These are phyloP conservation scores for Apiospora malaysiana DNA, from an alignment of 2,329 filamentous ascomycete genomes.

Conservation along the genomic window DNA sequence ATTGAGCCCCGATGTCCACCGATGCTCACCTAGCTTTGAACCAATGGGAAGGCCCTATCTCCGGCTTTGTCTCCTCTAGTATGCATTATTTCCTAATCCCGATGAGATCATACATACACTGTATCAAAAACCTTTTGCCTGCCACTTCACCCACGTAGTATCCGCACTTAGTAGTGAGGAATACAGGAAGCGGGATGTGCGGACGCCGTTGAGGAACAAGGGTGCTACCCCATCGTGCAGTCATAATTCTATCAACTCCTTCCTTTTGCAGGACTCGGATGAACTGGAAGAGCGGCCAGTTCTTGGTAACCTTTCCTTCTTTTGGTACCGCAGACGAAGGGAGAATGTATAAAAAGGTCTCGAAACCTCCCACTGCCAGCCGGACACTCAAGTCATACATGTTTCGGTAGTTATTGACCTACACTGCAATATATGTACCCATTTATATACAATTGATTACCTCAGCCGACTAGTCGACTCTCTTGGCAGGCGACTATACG, in stretches of 20 bases:
- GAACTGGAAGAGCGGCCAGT: not conserved
- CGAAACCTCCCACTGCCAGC: not conserved
- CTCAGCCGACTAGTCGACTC: not conserved
- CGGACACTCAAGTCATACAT: not conserved
- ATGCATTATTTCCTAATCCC: not conserved
- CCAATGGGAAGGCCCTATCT: not conserved
- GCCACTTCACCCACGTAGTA: not conserved
- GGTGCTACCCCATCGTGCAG: not conserved
- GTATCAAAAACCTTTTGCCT: not conserved
- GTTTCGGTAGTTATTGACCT: not conserved
- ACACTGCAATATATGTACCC: not conserved
- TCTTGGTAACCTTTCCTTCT: not conserved
- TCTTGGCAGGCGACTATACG: not conserved
- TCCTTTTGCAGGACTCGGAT: not conserved
- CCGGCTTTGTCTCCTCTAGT: not conserved
- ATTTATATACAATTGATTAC: not conserved
- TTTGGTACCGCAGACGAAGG: not conserved
- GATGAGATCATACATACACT: constrained; percentile 13
- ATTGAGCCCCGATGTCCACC: not conserved
- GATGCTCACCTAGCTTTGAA: not conserved
- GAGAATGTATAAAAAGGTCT: not conserved
- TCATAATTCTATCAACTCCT: not conserved
- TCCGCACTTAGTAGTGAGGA: not conserved
- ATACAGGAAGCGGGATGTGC: not conserved
- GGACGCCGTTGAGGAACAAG: not conserved